phyloP scores from a whole-genome alignment of 768 basidiomycete species.

The Collybia nuda region DNA sequence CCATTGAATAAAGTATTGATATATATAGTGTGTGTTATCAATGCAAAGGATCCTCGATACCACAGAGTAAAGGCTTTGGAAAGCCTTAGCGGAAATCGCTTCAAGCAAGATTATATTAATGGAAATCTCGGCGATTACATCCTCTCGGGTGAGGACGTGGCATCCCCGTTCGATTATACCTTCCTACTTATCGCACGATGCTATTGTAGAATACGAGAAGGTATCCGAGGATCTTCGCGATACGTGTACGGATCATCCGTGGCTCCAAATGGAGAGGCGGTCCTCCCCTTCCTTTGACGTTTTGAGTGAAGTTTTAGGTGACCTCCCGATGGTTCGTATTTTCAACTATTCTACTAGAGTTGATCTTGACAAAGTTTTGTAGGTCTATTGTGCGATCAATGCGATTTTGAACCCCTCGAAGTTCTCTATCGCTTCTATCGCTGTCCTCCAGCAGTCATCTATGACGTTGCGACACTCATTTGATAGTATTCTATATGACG shows the following conservation, averaged over 20 bases:
- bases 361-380: no score
- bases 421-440: slow-evolving; percentile 38
- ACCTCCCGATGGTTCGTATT: slow-evolving; percentile 37
- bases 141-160: slow-evolving; percentile 19
- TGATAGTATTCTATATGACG: slow-evolving; percentile 12
- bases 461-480: slow-evolving; percentile 25
- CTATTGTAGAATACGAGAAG: slow-evolving; percentile 26
- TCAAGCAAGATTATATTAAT: slow-evolving; percentile 37
- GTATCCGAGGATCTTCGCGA: slow-evolving; percentile 20
- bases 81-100: slow-evolving; percentile 22
- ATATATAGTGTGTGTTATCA: slow-evolving; percentile 21
- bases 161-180: neutral
- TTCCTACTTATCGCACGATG: neutral
- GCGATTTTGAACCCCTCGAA: slow-evolving; percentile 28
- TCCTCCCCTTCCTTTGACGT: slow-evolving; percentile 15
- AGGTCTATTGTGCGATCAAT: slow-evolving; percentile 37
- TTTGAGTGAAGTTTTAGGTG: slow-evolving; percentile 16
- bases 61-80: slow-evolving; percentile 29
- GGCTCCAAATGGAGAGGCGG: slow-evolving; percentile 7
- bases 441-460: slow-evolving; percentile 39
- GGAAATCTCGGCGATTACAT: slow-evolving; percentile 32
- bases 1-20: neutral
- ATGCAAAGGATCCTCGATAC: slow-evolving; percentile 27
- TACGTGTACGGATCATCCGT: slow-evolving; percentile 20
- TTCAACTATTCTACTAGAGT: no score